Percentiles rank a stretch among this genome's conserved stretches.
Conservation (phyloP, 2,329 filamentous ascomycete genomes). For the Diaporthe ilicicola region DNA sequence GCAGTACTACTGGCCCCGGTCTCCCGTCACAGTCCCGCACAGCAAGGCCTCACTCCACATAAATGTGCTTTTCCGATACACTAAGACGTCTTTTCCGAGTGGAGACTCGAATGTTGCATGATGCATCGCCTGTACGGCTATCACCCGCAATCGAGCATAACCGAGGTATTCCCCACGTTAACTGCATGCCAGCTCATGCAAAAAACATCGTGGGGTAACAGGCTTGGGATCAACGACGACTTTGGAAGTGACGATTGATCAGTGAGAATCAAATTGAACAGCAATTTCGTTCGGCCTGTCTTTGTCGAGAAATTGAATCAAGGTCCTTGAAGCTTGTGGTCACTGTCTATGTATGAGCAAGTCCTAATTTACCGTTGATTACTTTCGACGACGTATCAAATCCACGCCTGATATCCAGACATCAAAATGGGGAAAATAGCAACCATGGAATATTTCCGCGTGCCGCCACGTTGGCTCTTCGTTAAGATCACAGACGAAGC, state of each 20-base stretch:
- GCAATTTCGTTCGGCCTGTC: background rate
- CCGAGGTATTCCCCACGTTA: conserved; percentile 17
- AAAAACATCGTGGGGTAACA: conserved; percentile 8
- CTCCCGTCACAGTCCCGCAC: background rate
- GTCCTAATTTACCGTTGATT: background rate
- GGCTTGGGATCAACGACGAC: background rate
- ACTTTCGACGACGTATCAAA: background rate
- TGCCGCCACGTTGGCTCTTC: conserved; percentile 73
- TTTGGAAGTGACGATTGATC: background rate
- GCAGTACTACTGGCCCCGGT: no score
- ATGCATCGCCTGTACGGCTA: background rate
- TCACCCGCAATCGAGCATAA: background rate
- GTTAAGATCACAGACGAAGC: conserved; percentile 71
- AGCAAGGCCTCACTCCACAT: background rate
- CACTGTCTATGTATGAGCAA: no score
- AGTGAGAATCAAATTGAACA: background rate
- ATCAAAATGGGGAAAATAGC: conserved; percentile 65
- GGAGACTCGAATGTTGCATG: background rate
- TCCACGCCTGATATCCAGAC: background rate
- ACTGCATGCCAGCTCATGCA: conserved; percentile 2
- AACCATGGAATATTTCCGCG: conserved; percentile 70
- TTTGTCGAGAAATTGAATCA: background rate
- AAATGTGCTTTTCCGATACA: background rate
- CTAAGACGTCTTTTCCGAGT: background rate
- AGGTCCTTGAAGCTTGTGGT: no score